phyloP scores from a whole-genome alignment of 2,329 filamentous ascomycete species.

The Nemania abortiva region DNA sequence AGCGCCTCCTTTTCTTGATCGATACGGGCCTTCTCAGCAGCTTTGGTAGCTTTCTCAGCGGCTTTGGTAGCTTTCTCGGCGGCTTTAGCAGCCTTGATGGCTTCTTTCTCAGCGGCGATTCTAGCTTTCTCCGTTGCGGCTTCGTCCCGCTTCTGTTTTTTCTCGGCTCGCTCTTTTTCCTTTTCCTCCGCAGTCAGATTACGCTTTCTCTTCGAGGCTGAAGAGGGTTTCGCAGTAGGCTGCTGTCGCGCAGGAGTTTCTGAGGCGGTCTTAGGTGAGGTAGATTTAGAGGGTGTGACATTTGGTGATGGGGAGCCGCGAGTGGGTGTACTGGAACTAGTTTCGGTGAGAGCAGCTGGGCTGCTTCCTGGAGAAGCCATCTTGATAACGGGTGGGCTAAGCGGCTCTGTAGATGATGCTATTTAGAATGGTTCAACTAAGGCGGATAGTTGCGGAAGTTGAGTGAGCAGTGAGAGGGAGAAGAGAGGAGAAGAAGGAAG shows the following conservation, averaged over 20 bases:
- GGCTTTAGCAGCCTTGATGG: conserved; percentile 19
- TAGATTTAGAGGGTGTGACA: conserved; percentile 46
- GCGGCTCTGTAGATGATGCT: conserved; percentile 31
- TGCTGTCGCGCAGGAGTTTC: conserved; percentile 32
- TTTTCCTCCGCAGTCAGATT: conserved; percentile 54
- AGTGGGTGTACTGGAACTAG: conserved; percentile 56
- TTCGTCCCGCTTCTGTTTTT: conserved; percentile 62
- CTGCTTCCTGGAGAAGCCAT: conserved; percentile 49
- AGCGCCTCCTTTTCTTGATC: conserved; percentile 47
- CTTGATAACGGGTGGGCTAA: conserved; percentile 40
- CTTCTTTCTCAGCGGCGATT: conserved; percentile 39
- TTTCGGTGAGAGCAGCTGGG: conserved; percentile 57
- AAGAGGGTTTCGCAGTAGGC: conserved; percentile 4
- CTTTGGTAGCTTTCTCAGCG: conserved; percentile 56
- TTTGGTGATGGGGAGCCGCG: conserved; percentile 54
- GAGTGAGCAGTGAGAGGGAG: conserved; percentile 14
- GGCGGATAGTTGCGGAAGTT: conserved; percentile 12
- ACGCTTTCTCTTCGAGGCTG: conserved; percentile 55
- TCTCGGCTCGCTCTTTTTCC: conserved; percentile 59
- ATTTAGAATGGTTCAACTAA: conserved; percentile 24
- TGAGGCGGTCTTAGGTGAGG: conserved; percentile 42
- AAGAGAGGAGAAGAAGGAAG: neutral
- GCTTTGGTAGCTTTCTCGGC: conserved; percentile 34
- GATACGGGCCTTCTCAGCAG: conserved; percentile 52
- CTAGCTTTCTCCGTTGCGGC: conserved; percentile 54